Conservation (phyloP, 495 filamentous ascomycete species). For the Oleoguttula mirabilis region DNA sequence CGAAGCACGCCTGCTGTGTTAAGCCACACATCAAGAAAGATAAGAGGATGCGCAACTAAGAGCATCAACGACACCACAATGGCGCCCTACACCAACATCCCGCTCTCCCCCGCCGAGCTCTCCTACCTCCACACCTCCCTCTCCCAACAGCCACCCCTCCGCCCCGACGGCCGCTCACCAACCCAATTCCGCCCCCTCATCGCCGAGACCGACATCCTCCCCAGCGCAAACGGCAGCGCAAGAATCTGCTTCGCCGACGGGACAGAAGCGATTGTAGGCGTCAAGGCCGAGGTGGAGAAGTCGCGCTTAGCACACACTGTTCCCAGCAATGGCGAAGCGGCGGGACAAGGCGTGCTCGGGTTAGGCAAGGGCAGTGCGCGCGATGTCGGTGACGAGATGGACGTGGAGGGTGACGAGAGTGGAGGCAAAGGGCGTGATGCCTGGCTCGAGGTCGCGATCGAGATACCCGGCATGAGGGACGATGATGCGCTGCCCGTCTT, state of each 20-base stretch:
- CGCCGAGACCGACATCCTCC: slow-evolving; percentile 81
- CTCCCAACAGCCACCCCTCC: slow-evolving; percentile 64
- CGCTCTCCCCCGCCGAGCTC: slow-evolving; percentile 85
- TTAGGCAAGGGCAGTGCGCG: neutral
- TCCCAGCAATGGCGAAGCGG: slow-evolving; percentile 24
- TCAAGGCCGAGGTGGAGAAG: slow-evolving; percentile 85
- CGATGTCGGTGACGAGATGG: slow-evolving; percentile 24
- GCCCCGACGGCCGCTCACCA: slow-evolving; percentile 71
- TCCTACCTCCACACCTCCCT: slow-evolving; percentile 91
- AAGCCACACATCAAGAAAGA: too few relatives aligned
- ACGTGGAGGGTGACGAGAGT: slow-evolving; percentile 15
- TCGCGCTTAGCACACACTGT: slow-evolving; percentile 27
- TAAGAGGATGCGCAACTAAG: neutral
- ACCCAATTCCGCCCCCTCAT: slow-evolving; percentile 81
- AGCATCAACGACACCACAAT: neutral
- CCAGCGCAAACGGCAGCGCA: slow-evolving; percentile 80
- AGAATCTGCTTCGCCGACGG: slow-evolving; percentile 90
- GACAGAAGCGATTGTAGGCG: slow-evolving; percentile 85
- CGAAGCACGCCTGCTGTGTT: too few relatives aligned
- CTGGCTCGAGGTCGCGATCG: slow-evolving; percentile 76
- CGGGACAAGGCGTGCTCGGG: slow-evolving; percentile 7
- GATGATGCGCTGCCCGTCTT: slow-evolving; percentile 87
- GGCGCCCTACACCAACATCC: slow-evolving; percentile 23
- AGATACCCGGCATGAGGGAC: slow-evolving; percentile 77
- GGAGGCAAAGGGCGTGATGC: slow-evolving; percentile 36